Conservation (phyloP, 2,329 filamentous ascomycete genomes). For the Curvularia sp. region DNA sequence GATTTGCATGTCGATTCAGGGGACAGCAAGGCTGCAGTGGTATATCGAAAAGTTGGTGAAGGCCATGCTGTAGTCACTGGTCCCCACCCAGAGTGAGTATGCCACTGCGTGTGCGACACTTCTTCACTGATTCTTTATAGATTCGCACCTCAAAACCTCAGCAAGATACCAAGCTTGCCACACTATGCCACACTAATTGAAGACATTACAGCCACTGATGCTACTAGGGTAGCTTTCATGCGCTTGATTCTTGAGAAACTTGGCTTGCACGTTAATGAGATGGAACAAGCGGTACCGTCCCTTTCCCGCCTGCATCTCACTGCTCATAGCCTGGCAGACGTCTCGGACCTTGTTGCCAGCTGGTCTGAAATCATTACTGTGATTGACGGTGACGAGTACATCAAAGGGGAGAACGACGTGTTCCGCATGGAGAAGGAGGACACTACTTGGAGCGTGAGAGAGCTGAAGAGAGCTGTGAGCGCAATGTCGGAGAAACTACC, state of each 20-base stretch:
- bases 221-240: conserved; percentile 74
- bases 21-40: conserved; percentile 75
- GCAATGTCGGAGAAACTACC: conserved; percentile 40
- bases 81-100: conserved; percentile 85
- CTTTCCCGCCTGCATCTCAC: conserved; percentile 86
- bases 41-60: conserved; percentile 83
- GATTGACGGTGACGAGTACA: conserved; percentile 72
- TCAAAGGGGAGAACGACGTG: conserved; percentile 81
- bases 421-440: conserved; percentile 77
- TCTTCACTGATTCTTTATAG: conserved; percentile 55
- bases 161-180: conserved; percentile 69
- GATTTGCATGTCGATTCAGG: conserved; percentile 79
- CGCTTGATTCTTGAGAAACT: conserved; percentile 81
- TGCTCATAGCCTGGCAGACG: conserved; percentile 67
- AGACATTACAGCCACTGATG: conserved; percentile 72
- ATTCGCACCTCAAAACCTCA: conserved; percentile 81
- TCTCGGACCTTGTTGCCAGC: conserved; percentile 71
- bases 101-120: background rate
- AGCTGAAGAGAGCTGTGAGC: conserved; percentile 47
- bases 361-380: conserved; percentile 72
- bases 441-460: conserved; percentile 51
- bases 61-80: conserved; percentile 83
- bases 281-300: conserved; percentile 73
- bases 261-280: conserved; percentile 77
- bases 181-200: conserved; percentile 75